A percentile compares a stretch with the other conserved stretches of the same genome.
Conservation (phyloP, 2,329 filamentous ascomycete species). For the Colletotrichum sojae region DNA sequence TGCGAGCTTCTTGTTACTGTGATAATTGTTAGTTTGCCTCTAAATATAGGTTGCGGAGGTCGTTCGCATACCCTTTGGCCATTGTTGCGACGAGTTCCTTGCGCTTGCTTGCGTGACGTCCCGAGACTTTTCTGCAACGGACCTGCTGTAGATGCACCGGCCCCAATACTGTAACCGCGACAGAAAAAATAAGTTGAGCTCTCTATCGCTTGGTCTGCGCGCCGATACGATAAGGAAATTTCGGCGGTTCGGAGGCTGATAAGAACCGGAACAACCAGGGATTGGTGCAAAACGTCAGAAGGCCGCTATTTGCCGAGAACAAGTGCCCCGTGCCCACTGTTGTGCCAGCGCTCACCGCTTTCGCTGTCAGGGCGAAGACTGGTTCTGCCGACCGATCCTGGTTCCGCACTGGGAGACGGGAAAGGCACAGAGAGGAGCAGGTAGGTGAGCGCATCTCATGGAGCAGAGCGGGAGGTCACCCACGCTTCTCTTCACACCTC, state of each 20-base stretch:
- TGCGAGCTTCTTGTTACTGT: conserved; percentile 48
- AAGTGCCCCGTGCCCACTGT: conserved; percentile 39
- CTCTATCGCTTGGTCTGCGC: conserved; percentile 25
- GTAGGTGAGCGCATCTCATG: conserved; percentile 43
- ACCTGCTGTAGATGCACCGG: conserved; percentile 33
- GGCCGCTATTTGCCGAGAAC: conserved; percentile 39
- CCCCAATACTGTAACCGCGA: conserved; percentile 11
- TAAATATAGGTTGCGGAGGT: no score
- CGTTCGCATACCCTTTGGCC: conserved; percentile 41
- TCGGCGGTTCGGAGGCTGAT: conserved; percentile 31
- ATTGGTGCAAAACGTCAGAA: conserved; percentile 39
- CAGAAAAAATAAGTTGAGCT: conserved; percentile 34
- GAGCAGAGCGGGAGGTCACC: conserved; percentile 40
- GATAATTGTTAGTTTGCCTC: not conserved
- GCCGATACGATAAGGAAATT: conserved; percentile 25
- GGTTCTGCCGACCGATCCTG: conserved; percentile 43
- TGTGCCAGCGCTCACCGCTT: conserved; percentile 41
- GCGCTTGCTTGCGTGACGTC: not conserved
- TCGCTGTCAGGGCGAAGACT: conserved; percentile 36
- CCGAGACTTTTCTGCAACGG: conserved; percentile 25
- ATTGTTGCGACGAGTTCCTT: conserved; percentile 34
- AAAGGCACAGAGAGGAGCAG: conserved; percentile 39
- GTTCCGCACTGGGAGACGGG: conserved; percentile 40
- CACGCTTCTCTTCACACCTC: conserved; percentile 40
- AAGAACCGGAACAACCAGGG: conserved; percentile 36